phyloP scores from a whole-genome alignment of 1,139 yeast species.

The Kodamaea arcana region DNA sequence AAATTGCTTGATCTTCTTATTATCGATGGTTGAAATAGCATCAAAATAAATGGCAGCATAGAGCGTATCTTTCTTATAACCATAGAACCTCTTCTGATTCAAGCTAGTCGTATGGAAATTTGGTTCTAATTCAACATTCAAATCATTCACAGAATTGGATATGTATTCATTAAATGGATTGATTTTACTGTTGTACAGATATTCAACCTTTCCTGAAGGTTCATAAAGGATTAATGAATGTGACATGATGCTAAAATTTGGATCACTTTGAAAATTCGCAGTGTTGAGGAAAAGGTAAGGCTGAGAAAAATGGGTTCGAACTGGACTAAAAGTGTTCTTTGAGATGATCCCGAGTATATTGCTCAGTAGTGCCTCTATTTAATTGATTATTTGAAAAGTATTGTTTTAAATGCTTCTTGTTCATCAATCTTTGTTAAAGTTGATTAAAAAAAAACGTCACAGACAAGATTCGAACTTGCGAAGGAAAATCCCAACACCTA shows the following conservation, averaged over 20 bases:
- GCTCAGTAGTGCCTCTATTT: too few relatives aligned
- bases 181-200: slow-evolving; percentile 35
- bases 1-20: slow-evolving; percentile 34
- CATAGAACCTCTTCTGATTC: slow-evolving; percentile 36
- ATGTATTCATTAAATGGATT: slow-evolving; percentile 42
- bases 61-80: slow-evolving; percentile 24
- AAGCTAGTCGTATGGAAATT: slow-evolving; percentile 33
- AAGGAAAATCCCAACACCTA: slow-evolving; percentile 80
- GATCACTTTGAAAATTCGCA: too few relatives aligned
- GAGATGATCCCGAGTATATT: too few relatives aligned
- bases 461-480: slow-evolving; percentile 91
- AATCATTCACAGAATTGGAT: slow-evolving; percentile 35
- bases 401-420: too few relatives aligned
- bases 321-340: too few relatives aligned
- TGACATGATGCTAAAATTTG: too few relatives aligned
- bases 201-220: slow-evolving; percentile 35
- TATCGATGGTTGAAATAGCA: slow-evolving; percentile 37
- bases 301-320: too few relatives aligned
- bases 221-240: slow-evolving; percentile 33
- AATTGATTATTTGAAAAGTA: too few relatives aligned
- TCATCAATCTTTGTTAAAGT: slow-evolving; percentile 4
- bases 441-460: slow-evolving; percentile 53
- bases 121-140: slow-evolving; percentile 28
- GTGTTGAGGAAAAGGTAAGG: too few relatives aligned
- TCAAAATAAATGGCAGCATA: slow-evolving; percentile 42